Evolutionary conservation across 78 protist genomes (phyloP), one percentile per base, ranked within the genome.

Genomic region (Dictyostelium capitatum): DNA sequence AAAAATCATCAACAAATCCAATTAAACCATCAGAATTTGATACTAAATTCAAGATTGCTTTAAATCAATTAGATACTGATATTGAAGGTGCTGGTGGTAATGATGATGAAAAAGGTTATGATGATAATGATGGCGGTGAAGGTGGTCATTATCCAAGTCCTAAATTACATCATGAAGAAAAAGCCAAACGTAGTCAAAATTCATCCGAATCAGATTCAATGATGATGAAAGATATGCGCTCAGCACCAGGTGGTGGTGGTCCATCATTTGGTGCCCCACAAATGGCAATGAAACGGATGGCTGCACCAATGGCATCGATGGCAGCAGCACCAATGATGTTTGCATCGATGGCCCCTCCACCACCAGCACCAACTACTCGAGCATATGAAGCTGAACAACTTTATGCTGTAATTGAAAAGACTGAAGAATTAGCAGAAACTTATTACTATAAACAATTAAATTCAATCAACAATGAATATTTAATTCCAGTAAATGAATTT

Each of bases 391-490:
- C 89, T n/a, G 28, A 48, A n/a, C 57, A 48, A 53, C 9, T 90
- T 23, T 90, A 79, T 25, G 51, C 79, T 62, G 37, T 51, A n/a
- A 90, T 82, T 32, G 90, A 82, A 50, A 90, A 78, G 51, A 82
- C 91, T 19, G 73, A 90, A 32, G 95, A 90, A 23, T 90, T 30
- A 30, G 95, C 95, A 0, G 95, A 90, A 50, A 90, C 90, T 30
- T n/a, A 90, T 77, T 90, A 90, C 56, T 90, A 90, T 15, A 78
- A 90, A 50, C 64, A 47, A 23, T 30, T 79, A 14, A 75, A 79
- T 11, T 17, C 57, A 23, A 37, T 37, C 43, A 37, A 37, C 43
- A 20, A 41, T 30, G 14, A 80, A 14, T 30, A 30, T 14, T 11
- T 67, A 3, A 59, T 90, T 15, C 82, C 65, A 25, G 10, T 14